Percentiles rank a stretch among this genome's conserved stretches.
Conservation (phyloP, 257 asterid species). For the Capsicum chinense region DNA sequence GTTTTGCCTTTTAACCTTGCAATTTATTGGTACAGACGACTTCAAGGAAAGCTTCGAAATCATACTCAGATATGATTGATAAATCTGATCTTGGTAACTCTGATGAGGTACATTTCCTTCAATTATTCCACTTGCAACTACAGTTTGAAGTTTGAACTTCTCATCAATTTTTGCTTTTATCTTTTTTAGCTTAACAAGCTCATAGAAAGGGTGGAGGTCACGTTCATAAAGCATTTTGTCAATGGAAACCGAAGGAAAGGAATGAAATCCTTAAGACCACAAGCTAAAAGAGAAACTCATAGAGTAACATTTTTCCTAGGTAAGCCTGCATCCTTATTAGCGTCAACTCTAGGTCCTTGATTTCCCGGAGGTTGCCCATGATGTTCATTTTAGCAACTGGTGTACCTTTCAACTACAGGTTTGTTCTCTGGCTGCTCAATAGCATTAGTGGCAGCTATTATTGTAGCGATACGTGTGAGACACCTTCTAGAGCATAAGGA, state of each 20-base stretch:
- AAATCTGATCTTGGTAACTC: slow-evolving; percentile 69
- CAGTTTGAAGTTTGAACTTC: slow-evolving; percentile 23
- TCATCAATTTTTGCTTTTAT: neutral
- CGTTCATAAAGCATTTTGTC: slow-evolving; percentile 72
- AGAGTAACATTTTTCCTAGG: slow-evolving; percentile 74
- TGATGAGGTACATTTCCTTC: slow-evolving; percentile 62
- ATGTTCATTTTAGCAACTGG: neutral
- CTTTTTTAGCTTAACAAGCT: slow-evolving; percentile 55
- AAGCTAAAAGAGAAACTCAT: slow-evolving; percentile 68
- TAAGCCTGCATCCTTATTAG: slow-evolving; percentile 32
- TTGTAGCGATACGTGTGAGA: slow-evolving; percentile 49
- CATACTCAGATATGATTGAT: slow-evolving; percentile 75
- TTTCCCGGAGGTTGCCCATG: neutral
- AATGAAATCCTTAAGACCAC: slow-evolving; percentile 65
- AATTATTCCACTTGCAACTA: slow-evolving; percentile 2
- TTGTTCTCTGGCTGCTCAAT: slow-evolving; percentile 75
- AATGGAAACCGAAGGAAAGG: slow-evolving; percentile 80
- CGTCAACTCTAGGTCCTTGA: neutral
- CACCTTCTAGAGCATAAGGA: slow-evolving; percentile 55
- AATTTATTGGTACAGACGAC: slow-evolving; percentile 51
- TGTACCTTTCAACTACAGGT: slow-evolving; percentile 51
- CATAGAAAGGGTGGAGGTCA: slow-evolving; percentile 60
- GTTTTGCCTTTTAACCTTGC: neutral
- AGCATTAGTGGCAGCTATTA: slow-evolving; percentile 62
- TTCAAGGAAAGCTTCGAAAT: slow-evolving; percentile 77